phyloP scores from a whole-genome alignment of 2,329 filamentous ascomycete species.

The Madurella mycetomatis region DNA sequence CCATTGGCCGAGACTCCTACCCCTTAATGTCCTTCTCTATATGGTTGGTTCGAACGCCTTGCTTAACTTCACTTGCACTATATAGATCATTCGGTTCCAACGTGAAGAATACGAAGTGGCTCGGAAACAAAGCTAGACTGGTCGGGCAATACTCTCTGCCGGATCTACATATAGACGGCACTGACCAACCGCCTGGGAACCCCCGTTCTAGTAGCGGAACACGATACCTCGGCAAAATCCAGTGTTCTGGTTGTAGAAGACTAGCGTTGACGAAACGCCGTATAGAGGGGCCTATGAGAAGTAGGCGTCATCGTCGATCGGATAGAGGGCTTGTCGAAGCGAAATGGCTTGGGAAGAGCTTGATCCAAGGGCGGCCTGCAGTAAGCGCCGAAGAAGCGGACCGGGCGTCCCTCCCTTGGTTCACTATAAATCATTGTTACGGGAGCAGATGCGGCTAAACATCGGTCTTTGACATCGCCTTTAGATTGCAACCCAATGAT shows the following conservation, averaged over 20 bases:
- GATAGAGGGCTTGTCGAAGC: background rate
- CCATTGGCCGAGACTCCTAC: constrained; percentile 6
- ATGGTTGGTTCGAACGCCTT: background rate
- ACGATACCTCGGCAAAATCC: constrained; percentile 6
- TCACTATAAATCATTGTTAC: constrained; percentile 1
- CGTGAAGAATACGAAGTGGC: background rate
- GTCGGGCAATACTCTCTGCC: constrained; percentile 1
- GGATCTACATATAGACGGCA: constrained; percentile 12
- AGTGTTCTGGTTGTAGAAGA: background rate
- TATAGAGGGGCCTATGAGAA: constrained; percentile 1
- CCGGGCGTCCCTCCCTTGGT: background rate
- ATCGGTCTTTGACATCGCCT: background rate
- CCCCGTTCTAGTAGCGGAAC: constrained; percentile 9
- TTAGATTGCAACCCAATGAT: background rate
- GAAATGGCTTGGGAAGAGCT: background rate
- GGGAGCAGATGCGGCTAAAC: background rate
- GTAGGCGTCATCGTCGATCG: background rate
- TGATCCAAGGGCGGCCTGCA: background rate
- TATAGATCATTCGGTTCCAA: background rate
- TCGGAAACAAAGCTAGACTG: background rate
- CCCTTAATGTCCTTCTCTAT: background rate
- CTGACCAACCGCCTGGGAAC: constrained; percentile 9
- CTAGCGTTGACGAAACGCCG: background rate
- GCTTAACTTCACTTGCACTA: constrained; percentile 3
- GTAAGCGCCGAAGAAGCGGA: constrained; percentile 2